Conservation (phyloP, 2,329 filamentous ascomycete species). For the Cladosporium sp. region DNA sequence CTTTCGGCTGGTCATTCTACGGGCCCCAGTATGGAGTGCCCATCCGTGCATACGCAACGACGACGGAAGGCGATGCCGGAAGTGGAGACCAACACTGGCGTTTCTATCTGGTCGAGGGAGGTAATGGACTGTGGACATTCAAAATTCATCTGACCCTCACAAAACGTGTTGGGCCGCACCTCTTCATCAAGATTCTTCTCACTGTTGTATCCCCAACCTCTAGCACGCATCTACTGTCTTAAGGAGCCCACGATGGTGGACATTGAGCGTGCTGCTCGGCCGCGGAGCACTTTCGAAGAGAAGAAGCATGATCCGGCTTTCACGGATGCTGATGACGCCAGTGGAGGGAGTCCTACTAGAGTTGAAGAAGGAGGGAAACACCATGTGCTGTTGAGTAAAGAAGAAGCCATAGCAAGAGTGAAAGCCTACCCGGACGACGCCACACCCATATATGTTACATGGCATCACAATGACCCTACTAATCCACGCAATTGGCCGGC, state of each 20-base stretch:
- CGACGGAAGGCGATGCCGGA: background rate
- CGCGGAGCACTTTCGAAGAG: background rate
- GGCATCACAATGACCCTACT: constrained; percentile 24
- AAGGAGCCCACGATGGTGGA: background rate
- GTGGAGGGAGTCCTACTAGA: background rate
- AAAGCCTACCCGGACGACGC: constrained; percentile 18
- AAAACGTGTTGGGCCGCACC: background rate
- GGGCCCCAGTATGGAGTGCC: background rate
- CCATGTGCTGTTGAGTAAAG: constrained; percentile 14
- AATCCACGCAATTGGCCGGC: constrained; percentile 39
- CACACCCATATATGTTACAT: constrained; percentile 22
- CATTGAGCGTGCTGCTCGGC: background rate
- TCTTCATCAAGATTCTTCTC: background rate
- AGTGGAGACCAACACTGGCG: background rate
- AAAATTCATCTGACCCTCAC: background rate
- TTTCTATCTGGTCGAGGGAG: background rate
- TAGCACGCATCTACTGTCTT: background rate
- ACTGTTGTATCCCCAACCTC: background rate
- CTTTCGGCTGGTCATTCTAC: background rate
- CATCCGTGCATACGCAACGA: background rate
- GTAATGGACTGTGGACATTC: background rate
- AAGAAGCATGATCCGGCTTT: background rate
- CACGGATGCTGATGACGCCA: background rate
- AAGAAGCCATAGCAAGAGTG: constrained; percentile 17
- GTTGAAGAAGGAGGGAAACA: constrained; percentile 7